Conservation (phyloP, 257 asterid genomes). For the Primulina eburnea region DNA sequence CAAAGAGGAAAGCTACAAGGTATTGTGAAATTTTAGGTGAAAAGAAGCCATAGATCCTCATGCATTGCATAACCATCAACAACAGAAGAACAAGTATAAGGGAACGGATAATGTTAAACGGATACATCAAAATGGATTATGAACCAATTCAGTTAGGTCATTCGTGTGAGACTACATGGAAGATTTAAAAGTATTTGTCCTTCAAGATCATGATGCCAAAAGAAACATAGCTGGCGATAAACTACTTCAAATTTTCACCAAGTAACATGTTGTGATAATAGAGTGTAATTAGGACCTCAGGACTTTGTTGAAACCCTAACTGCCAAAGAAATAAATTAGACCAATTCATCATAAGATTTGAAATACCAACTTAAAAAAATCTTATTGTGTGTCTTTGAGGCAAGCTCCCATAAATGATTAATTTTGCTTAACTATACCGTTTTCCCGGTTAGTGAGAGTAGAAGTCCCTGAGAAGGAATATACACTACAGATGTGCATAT, state of each 20-base stretch:
- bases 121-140: background rate
- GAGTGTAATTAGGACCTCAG: background rate
- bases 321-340: background rate
- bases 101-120: background rate
- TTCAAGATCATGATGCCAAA: background rate
- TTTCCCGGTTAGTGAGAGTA: background rate
- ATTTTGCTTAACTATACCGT: background rate
- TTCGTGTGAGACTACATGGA: background rate
- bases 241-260: background rate
- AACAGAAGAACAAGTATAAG: background rate
- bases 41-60: background rate
- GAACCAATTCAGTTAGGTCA: slow-evolving; percentile 2
- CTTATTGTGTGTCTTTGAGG: background rate
- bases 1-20: background rate
- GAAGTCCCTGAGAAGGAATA: background rate
- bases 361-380: background rate
- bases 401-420: background rate
- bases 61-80: background rate
- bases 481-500: no score
- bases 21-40: background rate
- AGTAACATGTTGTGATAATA: background rate
- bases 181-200: slow-evolving; percentile 18
- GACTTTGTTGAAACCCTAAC: slow-evolving; percentile 6
- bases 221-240: background rate
- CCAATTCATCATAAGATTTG: slow-evolving; percentile 8